Evolutionary conservation across 1,284 basidiomycete genomes (phyloP), one percentile per base, ranked within the genome.

Genomic region (Ustilago shanxiensis): DNA sequence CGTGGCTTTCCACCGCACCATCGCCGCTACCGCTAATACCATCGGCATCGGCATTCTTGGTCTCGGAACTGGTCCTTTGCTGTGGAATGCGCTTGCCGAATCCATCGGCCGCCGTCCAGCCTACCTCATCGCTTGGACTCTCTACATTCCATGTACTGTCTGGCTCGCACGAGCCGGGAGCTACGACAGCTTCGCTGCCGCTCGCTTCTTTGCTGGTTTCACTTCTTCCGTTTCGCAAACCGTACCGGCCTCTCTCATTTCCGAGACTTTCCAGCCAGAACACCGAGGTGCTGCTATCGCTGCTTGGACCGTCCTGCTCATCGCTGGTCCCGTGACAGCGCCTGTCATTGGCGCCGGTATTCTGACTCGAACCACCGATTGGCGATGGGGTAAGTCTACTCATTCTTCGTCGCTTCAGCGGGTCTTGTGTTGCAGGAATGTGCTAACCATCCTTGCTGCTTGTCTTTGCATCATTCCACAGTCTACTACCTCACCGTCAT

Each of bases 31-130:
- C 10, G 83, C 86, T 29, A 85, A 87, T 70, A 77, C 85, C 0
- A 85, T 87, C 59, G 86, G 86, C 11, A 86, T 86, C 72, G 73
- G 71, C 24, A 79, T 87, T n/a, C 81, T 87, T 14, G 87, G 87
- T 31, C 76, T 85, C n/a, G 86, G 85, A 1, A 81, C 86, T 3
- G 87, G 87, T 1, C 81, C 85, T 0, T 58, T 87, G 9, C 69
- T 87, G 22, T 83, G 77, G 74, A 76, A 76, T 44, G 72, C 80
- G 13, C 57, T 81, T 26, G 44, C 69, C 13, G 66, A 80, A 35
- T 81, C 82, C 9, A 44, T 84, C 29, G 86, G 86, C 18, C 79
- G 85, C 18, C 80, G 86, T 35, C 82, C 86, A 0, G 81, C 84
- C 8, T 86, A 85, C 74, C 63, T 87, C 49, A 44, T 86, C 53